Evolutionary conservation across 495 filamentous ascomycete genomes (phyloP), one percentile per base, ranked within the genome.

Genomic region (Hypoxylon rickii): DNA sequence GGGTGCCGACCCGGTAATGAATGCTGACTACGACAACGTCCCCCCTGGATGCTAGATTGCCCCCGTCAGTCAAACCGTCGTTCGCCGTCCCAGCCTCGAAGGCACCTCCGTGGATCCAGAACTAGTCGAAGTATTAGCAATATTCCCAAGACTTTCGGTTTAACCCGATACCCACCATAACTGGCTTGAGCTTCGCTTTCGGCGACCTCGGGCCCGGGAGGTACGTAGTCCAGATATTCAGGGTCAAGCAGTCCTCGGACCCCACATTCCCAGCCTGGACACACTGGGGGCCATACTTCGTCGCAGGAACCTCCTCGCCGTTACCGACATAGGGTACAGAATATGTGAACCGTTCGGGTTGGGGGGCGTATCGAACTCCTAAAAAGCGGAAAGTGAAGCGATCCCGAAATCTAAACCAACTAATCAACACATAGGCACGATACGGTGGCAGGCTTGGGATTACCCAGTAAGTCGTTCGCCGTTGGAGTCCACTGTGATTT

Each of bases 1-100:
- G 79, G 1, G 84, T 75, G 3, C 72, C 75, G 7, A 88, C 65
- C 4, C 86, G 80, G 58, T 90, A 90, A 66, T 84, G 84, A 51
- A 86, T 80, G 55, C 80, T 78, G 13, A 89, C 79, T 11, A 85
- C 61, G 15, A 89, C 78, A 31, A 83, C 75, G 53, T 85, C 78
- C 15, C 77, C 77, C 8, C 82, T 74, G 36, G 86, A 68, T 57
- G 62, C 68, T 15, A 76, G 68, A 55, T 72, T 71, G 2, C 73
- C 77, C 26, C 70, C 73, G 32, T 81, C 79, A 44, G 76, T 78
- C 1, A 71, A 73, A 1, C 67, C 41, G 34, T 78, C 73, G 51
- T 72, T 74, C 13, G 64, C 72, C 12, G 68, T 73, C 1, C 75
- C 75, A 13, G 66, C 63, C 0, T 65, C 65, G 36, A 76, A 73